Base-by-base conservation (phyloP, 1,284 basidiomycete genomes). In the Apiotrichum akiyoshidainum region DNA sequence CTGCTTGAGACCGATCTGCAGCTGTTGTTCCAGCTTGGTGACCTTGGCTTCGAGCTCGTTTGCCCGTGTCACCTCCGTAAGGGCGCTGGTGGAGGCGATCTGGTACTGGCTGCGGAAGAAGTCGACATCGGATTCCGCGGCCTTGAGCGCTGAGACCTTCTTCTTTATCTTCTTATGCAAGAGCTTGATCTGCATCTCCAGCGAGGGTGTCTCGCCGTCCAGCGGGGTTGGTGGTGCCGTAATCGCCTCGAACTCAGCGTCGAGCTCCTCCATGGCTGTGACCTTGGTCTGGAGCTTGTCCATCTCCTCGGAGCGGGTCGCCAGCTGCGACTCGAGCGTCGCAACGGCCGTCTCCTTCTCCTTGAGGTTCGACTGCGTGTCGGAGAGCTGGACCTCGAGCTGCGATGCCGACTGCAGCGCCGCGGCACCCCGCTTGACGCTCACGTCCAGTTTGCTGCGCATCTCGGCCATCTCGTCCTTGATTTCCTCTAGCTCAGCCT, bases 1-100 rank as follows among this genome's bases (percentile, higher is more conserved):
- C 58, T 77, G 75, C 55, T 71, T 69, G 17, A 77, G 61, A 0
- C 75, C 75, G 16, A 66, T 11, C 0, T 41, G 54, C 10, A 77
- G 61, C 58, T 77, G 72, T 21, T 59, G 56, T 39, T 64, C 56
- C 11, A 75, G 61, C 16, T 41, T 60, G 21, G 44, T 45, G 16
- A 69, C 59, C 50, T 70, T 47, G 26, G 52, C 55, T n/a, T 56
- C 40, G 1, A 74, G 63, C 21, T 54, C 59, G 7, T 59, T 59
- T 26, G 55, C 57, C 5, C 46, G 57, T 10, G 54, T 52, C 11
- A 68, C 71, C 46, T 69, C 67, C 8, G 55, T 52, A 13, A 71
- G 67, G 0, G 72, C 74, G 2, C 58, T 47, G n/a, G 56, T 56
- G 2, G 67, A 66, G 1, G 73, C 74, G 11, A 56, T 35, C 11